Evolutionary conservation across 2,329 filamentous ascomycete species (phyloP), one percentile per base, ranked within the genome.

Genomic region (Geoglossum cookeanum): DNA sequence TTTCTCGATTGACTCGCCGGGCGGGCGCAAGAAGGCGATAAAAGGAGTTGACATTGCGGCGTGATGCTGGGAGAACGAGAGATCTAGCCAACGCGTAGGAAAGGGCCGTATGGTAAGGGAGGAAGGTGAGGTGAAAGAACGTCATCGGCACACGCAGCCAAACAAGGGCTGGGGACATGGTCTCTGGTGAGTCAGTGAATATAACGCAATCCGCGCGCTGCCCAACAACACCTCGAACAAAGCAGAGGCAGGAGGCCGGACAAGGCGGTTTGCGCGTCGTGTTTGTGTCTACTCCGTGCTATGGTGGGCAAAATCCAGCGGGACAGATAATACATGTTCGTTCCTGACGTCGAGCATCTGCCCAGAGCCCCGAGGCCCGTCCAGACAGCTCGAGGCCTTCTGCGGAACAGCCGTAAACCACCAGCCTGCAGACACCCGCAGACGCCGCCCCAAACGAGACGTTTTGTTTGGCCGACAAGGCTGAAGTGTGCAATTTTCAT

Each of bases 1-100:
- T 17, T 15, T 48, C 39, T 30, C 30, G 27, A 58, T 55, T 33
- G 45, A 37, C 4, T 4, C 17, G 11, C 57, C 51, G n/a, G 57
- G 57, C 11, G 57, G 60, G 64, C 60, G 32, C 13, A 33, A 42
- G 33, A 58, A 55, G 22, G 56, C 27, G 42, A 59, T 49, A 44
- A 59, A 59, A 3, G 45, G 54, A 5, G 58, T 52, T 27, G 58
- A 59, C 58, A 59, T 59, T 44, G 42, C 30, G 13, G 11, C 49
- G 30, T 17, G 15, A 3, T 22, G 49, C 30, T 53, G 30, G 17
- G n/a, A 37, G 13, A 13, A 53, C 22, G 30, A 22, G 17, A n/a
- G 4, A n/a, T 35, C 17, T 51, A 17, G n/a, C 15, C 33, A 35
- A 53, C 17, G 35, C 9, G 39, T 15, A 42, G 39, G 13, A 2